Conservation (phyloP, 1,139 yeast species). For the Yamadazyma pseudoaaseri region DNA sequence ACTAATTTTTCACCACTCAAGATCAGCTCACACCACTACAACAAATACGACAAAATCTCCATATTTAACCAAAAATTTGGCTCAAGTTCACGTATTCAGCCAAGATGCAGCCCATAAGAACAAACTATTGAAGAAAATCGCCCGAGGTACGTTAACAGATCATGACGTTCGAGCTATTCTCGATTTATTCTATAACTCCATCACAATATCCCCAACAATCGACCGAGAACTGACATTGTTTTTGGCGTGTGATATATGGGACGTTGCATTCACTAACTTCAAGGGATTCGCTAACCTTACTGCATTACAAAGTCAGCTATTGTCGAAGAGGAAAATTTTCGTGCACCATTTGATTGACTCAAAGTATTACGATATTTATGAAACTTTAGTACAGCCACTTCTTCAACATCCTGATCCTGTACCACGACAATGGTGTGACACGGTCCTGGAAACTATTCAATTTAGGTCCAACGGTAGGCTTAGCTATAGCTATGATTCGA, state of each 20-base stretch:
- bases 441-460: conserved; percentile 20
- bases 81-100: too few relatives aligned
- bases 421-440: conserved; percentile 23
- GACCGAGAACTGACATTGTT: conserved; percentile 9
- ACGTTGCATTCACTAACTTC: conserved; percentile 7
- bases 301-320: conserved; percentile 16
- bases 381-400: conserved; percentile 17
- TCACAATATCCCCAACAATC: too few relatives aligned
- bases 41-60: too few relatives aligned
- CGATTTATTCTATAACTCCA: not conserved
- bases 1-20: too few relatives aligned
- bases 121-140: too few relatives aligned
- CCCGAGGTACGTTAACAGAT: too few relatives aligned
- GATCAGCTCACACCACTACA: too few relatives aligned
- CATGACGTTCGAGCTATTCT: too few relatives aligned
- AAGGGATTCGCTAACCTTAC: conserved; percentile 4
- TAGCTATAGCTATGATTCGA: conserved; percentile 13
- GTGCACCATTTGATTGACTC: conserved; percentile 22
- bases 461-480: conserved; percentile 14
- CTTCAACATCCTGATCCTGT: conserved; percentile 4
- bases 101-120: too few relatives aligned
- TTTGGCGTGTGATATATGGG: conserved; percentile 24
- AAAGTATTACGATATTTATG: conserved; percentile 20
- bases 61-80: too few relatives aligned
- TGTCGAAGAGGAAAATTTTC: conserved; percentile 19